Percentiles rank a stretch among this genome's conserved stretches.
phyloP scores from a whole-genome alignment of 1,284 basidiomycete species.

The Meira nashicola region DNA sequence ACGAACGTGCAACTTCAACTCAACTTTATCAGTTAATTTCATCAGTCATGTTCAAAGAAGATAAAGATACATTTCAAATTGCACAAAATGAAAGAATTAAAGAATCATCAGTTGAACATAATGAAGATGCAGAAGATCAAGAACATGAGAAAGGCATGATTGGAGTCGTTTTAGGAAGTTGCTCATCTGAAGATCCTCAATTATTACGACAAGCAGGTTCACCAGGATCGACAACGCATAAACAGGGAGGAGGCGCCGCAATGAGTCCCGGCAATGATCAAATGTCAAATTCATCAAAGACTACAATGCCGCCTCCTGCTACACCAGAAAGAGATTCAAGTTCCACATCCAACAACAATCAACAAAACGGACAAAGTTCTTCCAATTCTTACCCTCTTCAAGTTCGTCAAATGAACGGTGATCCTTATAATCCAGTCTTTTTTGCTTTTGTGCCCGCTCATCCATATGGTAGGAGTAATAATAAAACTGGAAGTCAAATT shows the following conservation, averaged over 20 bases:
- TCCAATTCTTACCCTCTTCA: neutral
- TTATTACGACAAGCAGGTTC: slow-evolving; percentile 11
- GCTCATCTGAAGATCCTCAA: slow-evolving; percentile 9
- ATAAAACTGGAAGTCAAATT: slow-evolving; percentile 10
- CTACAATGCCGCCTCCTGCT: neutral
- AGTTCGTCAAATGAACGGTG: slow-evolving; percentile 13
- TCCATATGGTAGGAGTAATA: slow-evolving; percentile 4
- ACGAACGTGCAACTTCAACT: neutral
- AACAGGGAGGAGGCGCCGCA: neutral
- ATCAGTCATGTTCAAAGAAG: neutral
- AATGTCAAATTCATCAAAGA: neutral
- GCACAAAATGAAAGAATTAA: neutral
- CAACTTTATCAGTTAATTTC: neutral
- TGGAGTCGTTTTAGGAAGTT: slow-evolving; percentile 10
- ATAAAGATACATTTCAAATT: neutral
- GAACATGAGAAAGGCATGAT: slow-evolving; percentile 9
- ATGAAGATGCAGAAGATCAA: neutral
- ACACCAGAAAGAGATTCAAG: neutral
- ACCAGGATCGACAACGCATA: neutral
- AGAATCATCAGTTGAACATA: neutral
- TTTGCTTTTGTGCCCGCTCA: slow-evolving; percentile 13
- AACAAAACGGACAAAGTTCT: neutral
- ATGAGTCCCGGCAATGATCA: neutral
- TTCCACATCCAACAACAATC: neutral
- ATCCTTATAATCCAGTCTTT: slow-evolving; percentile 12